Conservation (phyloP, 495 filamentous ascomycete genomes). For the Apiosordaria backusii region DNA sequence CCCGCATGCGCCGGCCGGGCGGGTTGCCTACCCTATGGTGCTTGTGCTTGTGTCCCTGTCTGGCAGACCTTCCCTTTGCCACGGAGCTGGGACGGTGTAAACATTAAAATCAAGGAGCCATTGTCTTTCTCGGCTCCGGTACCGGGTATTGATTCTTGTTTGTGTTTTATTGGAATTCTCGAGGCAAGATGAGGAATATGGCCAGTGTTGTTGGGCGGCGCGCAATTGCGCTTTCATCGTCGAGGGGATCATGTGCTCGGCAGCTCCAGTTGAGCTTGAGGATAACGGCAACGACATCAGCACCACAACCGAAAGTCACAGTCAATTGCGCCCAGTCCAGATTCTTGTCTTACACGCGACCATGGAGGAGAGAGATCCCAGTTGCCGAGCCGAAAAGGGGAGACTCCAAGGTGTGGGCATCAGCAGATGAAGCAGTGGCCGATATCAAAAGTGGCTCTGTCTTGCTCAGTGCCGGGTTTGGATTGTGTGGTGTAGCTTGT, state of each 20-base stretch:
- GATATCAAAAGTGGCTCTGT: conserved; percentile 57
- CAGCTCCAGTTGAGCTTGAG: neutral
- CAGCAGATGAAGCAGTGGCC: conserved; percentile 58
- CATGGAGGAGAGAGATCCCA: conserved; percentile 15
- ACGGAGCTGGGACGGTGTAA: neutral
- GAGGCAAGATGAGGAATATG: neutral
- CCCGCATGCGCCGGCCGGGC: too few species aligned
- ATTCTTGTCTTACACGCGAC: neutral
- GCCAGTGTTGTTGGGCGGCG: neutral
- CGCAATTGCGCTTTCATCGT: neutral
- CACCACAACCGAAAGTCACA: neutral
- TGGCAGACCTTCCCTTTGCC: neutral
- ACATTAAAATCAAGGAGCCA: neutral
- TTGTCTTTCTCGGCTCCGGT: neutral
- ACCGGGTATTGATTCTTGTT: neutral
- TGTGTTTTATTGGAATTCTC: neutral
- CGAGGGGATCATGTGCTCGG: neutral
- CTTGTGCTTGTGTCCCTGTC: too few species aligned
- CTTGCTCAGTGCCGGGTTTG: conserved; percentile 59
- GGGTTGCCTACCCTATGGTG: neutral
- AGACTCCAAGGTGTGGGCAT: conserved; percentile 52
- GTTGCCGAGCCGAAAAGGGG: conserved; percentile 35
- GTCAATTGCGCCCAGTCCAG: neutral
- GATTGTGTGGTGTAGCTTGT: conserved; percentile 59
- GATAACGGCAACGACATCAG: neutral